Evolutionary conservation across 257 asterid species (phyloP).

Genomic region (Echites panduratus): DNA sequence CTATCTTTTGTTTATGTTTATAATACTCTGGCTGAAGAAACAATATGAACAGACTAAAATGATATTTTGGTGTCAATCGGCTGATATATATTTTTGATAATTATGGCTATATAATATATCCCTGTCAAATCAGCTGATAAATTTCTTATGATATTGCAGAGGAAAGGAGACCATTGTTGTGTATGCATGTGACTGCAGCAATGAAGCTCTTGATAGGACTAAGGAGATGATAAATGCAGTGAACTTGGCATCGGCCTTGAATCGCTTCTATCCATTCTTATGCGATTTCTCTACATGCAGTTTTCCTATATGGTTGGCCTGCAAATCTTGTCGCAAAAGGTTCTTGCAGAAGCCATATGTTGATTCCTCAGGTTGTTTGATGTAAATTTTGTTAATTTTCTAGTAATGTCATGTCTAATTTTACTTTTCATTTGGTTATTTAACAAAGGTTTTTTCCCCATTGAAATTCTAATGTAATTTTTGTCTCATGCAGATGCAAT

Average conservation of each 20-base stretch:
- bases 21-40: background rate
- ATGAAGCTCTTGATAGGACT: slow-evolving; percentile 77
- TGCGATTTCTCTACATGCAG: slow-evolving; percentile 62
- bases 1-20: background rate
- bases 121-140: background rate
- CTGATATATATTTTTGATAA: background rate
- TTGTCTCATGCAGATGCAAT: slow-evolving; percentile 32
- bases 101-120: background rate
- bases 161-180: slow-evolving; percentile 46
- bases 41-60: background rate
- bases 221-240: slow-evolving; percentile 54
- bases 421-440: background rate
- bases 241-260: slow-evolving; percentile 32
- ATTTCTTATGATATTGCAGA: slow-evolving; percentile 27
- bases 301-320: slow-evolving; percentile 72
- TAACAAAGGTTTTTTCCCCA: background rate
- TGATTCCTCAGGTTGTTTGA: slow-evolving; percentile 32
- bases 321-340: slow-evolving; percentile 40
- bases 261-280: slow-evolving; percentile 55
- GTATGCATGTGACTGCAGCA: slow-evolving; percentile 86
- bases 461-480: background rate
- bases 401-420: background rate
- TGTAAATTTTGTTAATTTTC: slow-evolving; percentile 5
- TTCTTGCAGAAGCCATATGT: slow-evolving; percentile 26
- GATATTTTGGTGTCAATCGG: background rate